Base-by-base conservation (phyloP, 2,329 filamentous ascomycete species). In the Apiospora aurea region DNA sequence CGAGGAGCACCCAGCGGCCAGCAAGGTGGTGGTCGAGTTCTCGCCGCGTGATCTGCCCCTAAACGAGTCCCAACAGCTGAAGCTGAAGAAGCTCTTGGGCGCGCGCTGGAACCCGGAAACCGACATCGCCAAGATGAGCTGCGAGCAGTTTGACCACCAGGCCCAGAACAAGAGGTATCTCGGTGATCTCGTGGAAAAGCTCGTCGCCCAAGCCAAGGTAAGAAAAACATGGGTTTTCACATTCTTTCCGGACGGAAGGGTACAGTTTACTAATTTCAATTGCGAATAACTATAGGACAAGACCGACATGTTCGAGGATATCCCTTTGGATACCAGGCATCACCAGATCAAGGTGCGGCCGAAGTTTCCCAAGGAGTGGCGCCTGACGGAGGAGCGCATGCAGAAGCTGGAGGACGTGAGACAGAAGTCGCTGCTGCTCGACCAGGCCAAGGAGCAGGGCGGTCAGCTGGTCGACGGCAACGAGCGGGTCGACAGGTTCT, bases 81-180 rank as follows among this genome's bases (percentile, higher is more conserved):
- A 98, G 82, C 87, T 99, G 74, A 92, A 93, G 82, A 98, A 98
- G 85, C 88, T 99, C 64, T 91, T 89, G 26, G 97, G 96, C 1
- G 82, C 91, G 21, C 92, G 96, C 75, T 98, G 95, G 87, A 96
- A 98, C 85, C 96, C 95, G 0, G 88, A 92, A 77, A 94, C 87
- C 71, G 90, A 95, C 77, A 85, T 94, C 72, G 87, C 98, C 77
- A 95, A 94, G 83, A 97, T 99, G 88, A 95, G 93, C 80, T 94
- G 93, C 84, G 96, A 98, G 82, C 91, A 92, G 80, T 97, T 93
- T 81, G 91, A 94, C 80, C 93, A 95, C 71, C 93, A 94, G 80
- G 94, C 95, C 24, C 95, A 98, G 85, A 99, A 99, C 86, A 99
- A 98, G 87, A 91, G 94, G n/a, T 96, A 96, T 81, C 87, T 99